Base-by-base conservation (phyloP, 2,329 filamentous ascomycete genomes). In the Arthrinium phaeospermum region DNA sequence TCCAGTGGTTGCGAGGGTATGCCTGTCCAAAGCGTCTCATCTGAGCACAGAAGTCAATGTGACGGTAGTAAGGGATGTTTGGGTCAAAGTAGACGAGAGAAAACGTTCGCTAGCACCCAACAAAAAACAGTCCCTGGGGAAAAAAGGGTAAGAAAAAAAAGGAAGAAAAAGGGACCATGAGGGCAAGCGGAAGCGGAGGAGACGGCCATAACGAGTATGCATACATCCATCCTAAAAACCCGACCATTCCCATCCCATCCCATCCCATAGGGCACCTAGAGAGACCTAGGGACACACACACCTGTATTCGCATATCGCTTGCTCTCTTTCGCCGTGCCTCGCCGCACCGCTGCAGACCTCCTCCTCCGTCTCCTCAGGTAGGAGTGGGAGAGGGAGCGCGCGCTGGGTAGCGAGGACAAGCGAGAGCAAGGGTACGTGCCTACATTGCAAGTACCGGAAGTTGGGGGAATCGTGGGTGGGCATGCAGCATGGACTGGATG, bases 11-110 rank as follows among this genome's bases (percentile, higher is more conserved):
- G 22, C 57, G 57, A 64, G 57, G 57, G 57, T 64, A 64, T 64
- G 57, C 57, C 57, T 64, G 57, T 41, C 30, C 57, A 37, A 41
- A 41, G 57, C 57, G 57, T 64, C 57, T 64, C 57, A 64, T 64
- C 57, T 64, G 57, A 64, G 57, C 57, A 64, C 30, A 64, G 57
- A 64, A 64, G 57, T 64, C 57, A 64, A 64, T 64, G 57, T 64
- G 34, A 41, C 57, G 57, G 57, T 64, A n/a, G 57, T 64, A 41
- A 64, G 57, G 57, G 57, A 64, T 64, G 57, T 64, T 64, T 64
- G 57, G 57, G 34, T 41, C 30, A 24, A n/a, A 14, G 57, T 64
- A 64, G 57, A 19, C 57, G 57, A 61, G 46, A 8, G 16, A 64
- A 64, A 64, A 64, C 57, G 57, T 37, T 64, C 57, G 57, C 34